Base-by-base conservation (phyloP, 371 early-diverging fungal genomes). In the Haplosporangium sp. region DNA sequence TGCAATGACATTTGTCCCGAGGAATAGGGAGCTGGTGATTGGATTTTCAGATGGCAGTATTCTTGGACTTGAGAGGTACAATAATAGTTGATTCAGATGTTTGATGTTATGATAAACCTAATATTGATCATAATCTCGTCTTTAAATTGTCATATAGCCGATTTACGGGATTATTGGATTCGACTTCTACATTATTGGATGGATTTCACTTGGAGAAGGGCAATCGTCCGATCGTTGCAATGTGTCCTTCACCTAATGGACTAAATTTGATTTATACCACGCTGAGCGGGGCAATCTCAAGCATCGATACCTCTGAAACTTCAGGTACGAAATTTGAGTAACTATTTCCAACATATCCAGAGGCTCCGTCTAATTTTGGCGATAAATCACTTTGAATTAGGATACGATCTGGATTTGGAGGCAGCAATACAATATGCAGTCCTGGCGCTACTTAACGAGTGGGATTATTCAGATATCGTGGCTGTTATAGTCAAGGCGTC, bases 31-130 rank as follows among this genome's bases (percentile, higher is more conserved):
- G 27, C 52, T 81, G 9, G 59, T 74, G 4, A 47, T 74, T 0
- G 81, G 81, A 19, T 81, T 81, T 58, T 81, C 81, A 11, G 75
- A 81, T 42, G 81, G 81, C 42, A 71, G 74, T 42, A 35, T 81
- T 20, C 50, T 81, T 11, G 81, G 81, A 2, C 35, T 81, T 19
- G 81, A 81, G 38, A 78, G 78, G 77, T 77, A 67, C 17, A 1
- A 20, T 27, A 27, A 27, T 27, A 27, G 27, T 27, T 27, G 27
- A 27, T 27, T 27, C 27, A 27, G 27, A 27, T 27, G 27, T 27
- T 27, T 27, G 27, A 27, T 27, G 27, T 27, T 27, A 27, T 27
- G 27, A 27, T 27, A 27, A 27, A 27, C 27, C 37, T 34, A 35
- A 37, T 15, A 19, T 42, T 20, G 8, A 55, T 55, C 8, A 55